Evolutionary conservation across 2,329 filamentous ascomycete genomes (phyloP), one percentile per base, ranked within the genome.

Genomic region (Dactylonectria macrodidyma): DNA sequence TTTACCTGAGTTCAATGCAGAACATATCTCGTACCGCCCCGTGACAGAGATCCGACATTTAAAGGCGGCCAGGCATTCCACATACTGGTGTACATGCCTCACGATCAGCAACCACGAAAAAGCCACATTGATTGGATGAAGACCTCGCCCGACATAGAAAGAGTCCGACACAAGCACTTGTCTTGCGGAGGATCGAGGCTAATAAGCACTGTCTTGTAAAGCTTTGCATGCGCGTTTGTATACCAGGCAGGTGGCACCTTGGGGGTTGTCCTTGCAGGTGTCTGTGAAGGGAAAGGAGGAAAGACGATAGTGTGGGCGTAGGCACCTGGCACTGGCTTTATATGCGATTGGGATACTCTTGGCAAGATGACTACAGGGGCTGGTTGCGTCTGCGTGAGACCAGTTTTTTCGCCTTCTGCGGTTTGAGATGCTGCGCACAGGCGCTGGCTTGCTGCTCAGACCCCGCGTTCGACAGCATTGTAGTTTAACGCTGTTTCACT

Each of bases 51-150:
- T 33, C 44, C 52, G 41, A 50, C 58, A 38, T 62, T 66, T 52
- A 66, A 52, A 51, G 64, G 64, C 3, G 46, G 51, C 59, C 59
- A 62, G 59, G 46, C 41, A 33, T 66, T 66, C 48, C 64, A 66
- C 64, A 66, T 66, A 26, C 48, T 62, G 41, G 64, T 58, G 19
- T 19, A 19, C 19, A 19, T 19, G 19, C 19, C 19, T 19, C 19
- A 19, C 19, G 19, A 19, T 19, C 19, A 19, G 19, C 19, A 19
- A 19, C 19, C 19, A 19, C 1, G 19, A 19, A 19, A 19, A 19
- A 19, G 19, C 19, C 19, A 1, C 5, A 54, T 67, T n/a, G 57
- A 47, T 2, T 64, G 61, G 61, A 64, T 64, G 54, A 64, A 58
- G 34, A 46, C 12, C 54, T 64, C 46, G 26, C 41, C 62, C 38